These are phyloP conservation scores for Eleusine coracana DNA, from an alignment of 176 grass and related monocot genomes.

Conservation along the genomic window DNA sequence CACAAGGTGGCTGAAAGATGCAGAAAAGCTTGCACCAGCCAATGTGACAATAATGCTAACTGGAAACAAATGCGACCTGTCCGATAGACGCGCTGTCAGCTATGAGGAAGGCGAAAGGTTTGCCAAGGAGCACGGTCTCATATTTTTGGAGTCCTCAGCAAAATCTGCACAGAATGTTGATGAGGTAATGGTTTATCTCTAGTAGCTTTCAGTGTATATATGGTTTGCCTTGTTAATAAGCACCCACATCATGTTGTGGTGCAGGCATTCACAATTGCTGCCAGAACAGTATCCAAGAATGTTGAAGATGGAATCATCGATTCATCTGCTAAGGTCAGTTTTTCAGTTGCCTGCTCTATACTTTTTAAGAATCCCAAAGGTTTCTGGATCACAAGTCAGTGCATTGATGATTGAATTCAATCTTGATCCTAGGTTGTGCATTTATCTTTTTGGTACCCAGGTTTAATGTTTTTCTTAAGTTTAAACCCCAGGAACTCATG, in stretches of 20 bases:
- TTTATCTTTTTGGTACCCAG: no score
- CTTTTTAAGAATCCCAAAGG: no score
- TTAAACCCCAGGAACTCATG: no score
- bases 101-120: conserved; percentile 42
- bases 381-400: neutral
- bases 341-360: no score
- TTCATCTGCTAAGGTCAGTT: neutral
- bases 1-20: conserved; percentile 45
- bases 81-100: conserved; percentile 40
- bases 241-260: no score
- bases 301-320: neutral
- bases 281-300: neutral
- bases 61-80: conserved; percentile 44
- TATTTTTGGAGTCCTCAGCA: conserved; percentile 49
- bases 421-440: no score
- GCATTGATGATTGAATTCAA: no score
- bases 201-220: no score
- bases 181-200: conserved; percentile 30
- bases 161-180: conserved; percentile 46
- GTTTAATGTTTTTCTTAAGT: no score
- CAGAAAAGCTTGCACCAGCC: conserved; percentile 39
- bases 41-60: conserved; percentile 42
- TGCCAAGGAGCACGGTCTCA: conserved; percentile 39
- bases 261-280: no score
- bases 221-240: no score